Conservation (phyloP, 2,329 filamentous ascomycete species). For the Saccharata proteae region DNA sequence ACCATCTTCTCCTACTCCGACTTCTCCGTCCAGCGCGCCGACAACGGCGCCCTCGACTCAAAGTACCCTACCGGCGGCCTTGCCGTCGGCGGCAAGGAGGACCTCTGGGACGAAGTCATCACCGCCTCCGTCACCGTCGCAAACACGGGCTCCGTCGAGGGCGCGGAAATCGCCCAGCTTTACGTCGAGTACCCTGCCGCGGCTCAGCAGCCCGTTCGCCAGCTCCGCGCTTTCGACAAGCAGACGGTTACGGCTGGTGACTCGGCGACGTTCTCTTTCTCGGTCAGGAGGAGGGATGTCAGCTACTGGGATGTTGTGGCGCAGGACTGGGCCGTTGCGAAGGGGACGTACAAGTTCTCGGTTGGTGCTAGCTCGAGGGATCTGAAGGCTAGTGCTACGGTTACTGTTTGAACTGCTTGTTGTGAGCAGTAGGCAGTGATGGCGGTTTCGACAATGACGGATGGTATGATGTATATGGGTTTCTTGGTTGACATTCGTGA, state of each 20-base stretch:
- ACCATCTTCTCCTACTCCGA: conserved; percentile 28
- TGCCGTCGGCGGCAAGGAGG: conserved; percentile 18
- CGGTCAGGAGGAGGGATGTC: conserved; percentile 9
- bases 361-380: conserved; percentile 25
- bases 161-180: conserved; percentile 26
- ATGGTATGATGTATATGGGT: too few relatives aligned
- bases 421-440: too few relatives aligned
- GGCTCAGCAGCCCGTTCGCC: conserved; percentile 41
- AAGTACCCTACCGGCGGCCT: conserved; percentile 20
- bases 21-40: conserved; percentile 13
- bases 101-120: conserved; percentile 22
- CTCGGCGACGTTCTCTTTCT: conserved; percentile 34
- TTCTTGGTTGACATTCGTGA: too few relatives aligned
- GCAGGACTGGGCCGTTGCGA: conserved; percentile 14
- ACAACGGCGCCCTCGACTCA: conserved; percentile 24
- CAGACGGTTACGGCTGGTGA: conserved; percentile 45
- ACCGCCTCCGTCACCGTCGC: conserved; percentile 21
- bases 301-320: conserved; percentile 8
- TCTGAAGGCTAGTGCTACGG: too few relatives aligned
- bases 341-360: conserved; percentile 16
- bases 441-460: too few relatives aligned
- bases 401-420: too few relatives aligned
- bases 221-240: conserved; percentile 50
- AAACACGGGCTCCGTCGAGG: conserved; percentile 22
- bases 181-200: conserved; percentile 22